Percentiles rank a stretch among this genome's conserved stretches.
phyloP scores from a whole-genome alignment of 805 yeast genomes.

The Lachancea lanzarotensis region DNA sequence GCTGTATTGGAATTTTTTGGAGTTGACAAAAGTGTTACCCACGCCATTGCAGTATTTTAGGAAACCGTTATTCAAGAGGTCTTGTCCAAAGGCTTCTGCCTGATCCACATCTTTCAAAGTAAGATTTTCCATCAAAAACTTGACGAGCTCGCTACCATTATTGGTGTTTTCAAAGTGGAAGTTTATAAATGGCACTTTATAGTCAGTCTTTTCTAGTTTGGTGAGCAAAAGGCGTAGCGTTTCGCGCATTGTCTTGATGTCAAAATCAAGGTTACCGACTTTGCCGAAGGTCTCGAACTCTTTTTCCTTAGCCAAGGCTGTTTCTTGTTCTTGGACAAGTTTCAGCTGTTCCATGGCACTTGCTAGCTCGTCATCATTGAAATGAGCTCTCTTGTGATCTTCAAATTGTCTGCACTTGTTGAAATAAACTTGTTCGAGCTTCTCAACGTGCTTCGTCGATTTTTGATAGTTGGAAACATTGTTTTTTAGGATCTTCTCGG shows the following conservation, averaged over 20 bases:
- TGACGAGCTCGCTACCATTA: slow-evolving; percentile 31
- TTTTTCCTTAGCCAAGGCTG: slow-evolving; percentile 21
- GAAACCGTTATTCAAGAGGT: slow-evolving; percentile 53
- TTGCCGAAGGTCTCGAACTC: slow-evolving; percentile 27
- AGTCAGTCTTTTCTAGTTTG: slow-evolving; percentile 46
- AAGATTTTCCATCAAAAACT: slow-evolving; percentile 24
- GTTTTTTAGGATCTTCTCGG: slow-evolving; percentile 46
- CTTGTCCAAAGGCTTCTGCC: slow-evolving; percentile 73
- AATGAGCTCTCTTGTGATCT: slow-evolving; percentile 37
- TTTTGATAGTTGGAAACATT: slow-evolving; percentile 49
- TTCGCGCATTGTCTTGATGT: slow-evolving; percentile 33
- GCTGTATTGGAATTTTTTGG: slow-evolving; percentile 68
- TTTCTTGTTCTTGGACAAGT: slow-evolving; percentile 21
- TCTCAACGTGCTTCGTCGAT: slow-evolving; percentile 40
- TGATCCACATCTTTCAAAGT: slow-evolving; percentile 39
- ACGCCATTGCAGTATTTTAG: slow-evolving; percentile 48
- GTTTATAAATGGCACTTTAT: slow-evolving; percentile 55
- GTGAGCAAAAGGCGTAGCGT: slow-evolving; percentile 39
- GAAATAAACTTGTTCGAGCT: slow-evolving; percentile 60
- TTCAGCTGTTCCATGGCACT: slow-evolving; percentile 22
- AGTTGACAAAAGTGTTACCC: slow-evolving; percentile 69
- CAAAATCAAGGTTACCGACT: slow-evolving; percentile 28
- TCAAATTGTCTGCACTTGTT: slow-evolving; percentile 71
- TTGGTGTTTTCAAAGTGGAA: slow-evolving; percentile 28
- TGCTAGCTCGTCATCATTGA: slow-evolving; percentile 20